Evolutionary conservation across 768 basidiomycete species (phyloP), one percentile per base, ranked within the genome.

Genomic region (Leccinum boreale): DNA sequence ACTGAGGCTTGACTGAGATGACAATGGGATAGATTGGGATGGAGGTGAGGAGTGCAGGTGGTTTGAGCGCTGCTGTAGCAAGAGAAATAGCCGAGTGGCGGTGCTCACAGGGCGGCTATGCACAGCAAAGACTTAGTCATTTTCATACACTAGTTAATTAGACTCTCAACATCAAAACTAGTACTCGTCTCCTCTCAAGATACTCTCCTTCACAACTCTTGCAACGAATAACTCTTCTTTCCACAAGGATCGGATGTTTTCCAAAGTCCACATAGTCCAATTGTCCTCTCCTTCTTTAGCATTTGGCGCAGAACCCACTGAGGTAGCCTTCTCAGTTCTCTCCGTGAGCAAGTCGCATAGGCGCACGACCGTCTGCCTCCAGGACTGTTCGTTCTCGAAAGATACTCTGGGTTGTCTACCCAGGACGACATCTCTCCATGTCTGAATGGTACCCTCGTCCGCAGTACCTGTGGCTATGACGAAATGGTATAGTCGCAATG

Each of bases 401-500:
- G 82, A 82, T 45, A 90, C 67, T 0, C 39, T 61, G 10, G 79
- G 74, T 53, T 74, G 77, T 47, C 74, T 73, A 3, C 83, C 82
- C 2, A 72, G 53, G n/a, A 81, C 65, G 3, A 84, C 82, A 23
- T 83, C 78, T 52, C 71, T 75, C 89, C 89, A 90, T 3, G 64
- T 56, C 21, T 75, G 65, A 15, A 85, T 63, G 24, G 65, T 71
- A 8, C 66, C 56, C 10, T 76, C 74, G 49, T 69, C 59, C 10
- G 55, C 46, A 55, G 52, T 52, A 39, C 67, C 53, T 61, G 50
- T 61, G 11, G 73, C 58, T 52, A 79, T 68, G 46, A 79, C 63
- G 23, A 84, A 61, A 62, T 86, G 78, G 67, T 86, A 79, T 35
- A 95, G 75, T 53, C 89, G 81, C 65, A 97, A 75, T 10, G 86